These are phyloP conservation scores for Suaeda aralocaspica DNA, from an alignment of 148 eudicot species.

Conservation along the genomic window DNA sequence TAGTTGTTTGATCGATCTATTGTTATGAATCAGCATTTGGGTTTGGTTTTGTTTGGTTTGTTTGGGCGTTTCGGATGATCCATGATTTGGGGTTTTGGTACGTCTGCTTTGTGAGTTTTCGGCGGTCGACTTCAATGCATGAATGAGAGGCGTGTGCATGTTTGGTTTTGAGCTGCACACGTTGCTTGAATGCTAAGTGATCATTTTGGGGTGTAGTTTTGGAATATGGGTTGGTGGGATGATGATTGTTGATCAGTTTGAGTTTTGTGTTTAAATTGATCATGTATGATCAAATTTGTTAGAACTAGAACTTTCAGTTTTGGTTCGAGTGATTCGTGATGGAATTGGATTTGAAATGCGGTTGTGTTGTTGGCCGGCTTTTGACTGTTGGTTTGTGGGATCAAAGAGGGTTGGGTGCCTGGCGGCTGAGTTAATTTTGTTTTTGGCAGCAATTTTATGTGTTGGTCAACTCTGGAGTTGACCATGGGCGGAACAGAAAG, in stretches of 20 bases:
- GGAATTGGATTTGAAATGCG: background rate
- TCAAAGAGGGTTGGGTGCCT: background rate
- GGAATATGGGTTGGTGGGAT: background rate
- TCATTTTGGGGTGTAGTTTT: background rate
- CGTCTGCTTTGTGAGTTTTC: conserved; percentile 1
- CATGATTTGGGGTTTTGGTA: background rate
- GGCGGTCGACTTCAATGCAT: conserved; percentile 18
- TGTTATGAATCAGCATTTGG: background rate
- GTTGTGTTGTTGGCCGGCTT: background rate
- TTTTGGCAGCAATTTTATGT: background rate
- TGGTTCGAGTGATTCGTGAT: background rate
- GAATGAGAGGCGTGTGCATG: conserved; percentile 20
- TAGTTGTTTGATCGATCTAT: conserved; percentile 15
- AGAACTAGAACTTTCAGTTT: no score
- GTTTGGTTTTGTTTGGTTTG: background rate
- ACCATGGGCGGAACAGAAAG: background rate
- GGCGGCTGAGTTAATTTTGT: background rate
- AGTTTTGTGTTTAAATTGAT: background rate
- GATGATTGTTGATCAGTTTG: background rate
- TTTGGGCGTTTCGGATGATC: conserved; percentile 12
- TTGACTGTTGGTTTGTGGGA: background rate
- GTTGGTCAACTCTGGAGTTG: background rate
- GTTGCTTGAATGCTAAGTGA: background rate
- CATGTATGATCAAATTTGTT: background rate
- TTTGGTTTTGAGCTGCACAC: background rate